Evolutionary conservation across 495 filamentous ascomycete species (phyloP), one percentile per base, ranked within the genome.

Genomic region (Evernia prunastri): DNA sequence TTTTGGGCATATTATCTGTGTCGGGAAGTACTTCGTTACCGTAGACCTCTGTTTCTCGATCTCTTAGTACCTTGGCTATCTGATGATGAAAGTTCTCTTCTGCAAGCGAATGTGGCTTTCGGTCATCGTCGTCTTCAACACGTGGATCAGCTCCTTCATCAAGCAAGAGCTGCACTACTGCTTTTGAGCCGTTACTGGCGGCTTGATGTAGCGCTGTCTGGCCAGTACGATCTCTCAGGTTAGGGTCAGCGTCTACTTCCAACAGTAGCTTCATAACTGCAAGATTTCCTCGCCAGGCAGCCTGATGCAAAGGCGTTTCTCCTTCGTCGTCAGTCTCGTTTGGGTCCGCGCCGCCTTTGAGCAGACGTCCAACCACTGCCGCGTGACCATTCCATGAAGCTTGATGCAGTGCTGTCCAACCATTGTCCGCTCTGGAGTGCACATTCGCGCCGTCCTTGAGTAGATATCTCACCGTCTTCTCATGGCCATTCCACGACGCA

Each of bases 91-190:
- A 63, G 37, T 63, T 63, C 37, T 63, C 60, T 35, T 62, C 60
- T 25, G 60, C 60, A 8, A 62, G 25, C 45, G 60, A 62, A 51
- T 62, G 60, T 31, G 66, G 63, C 51, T 59, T 68, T 20, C 57
- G 54, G n/a, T 63, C 58, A 40, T 66, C 56, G 29, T 62, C 49
- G 39, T 68, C 66, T 62, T 66, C 47, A 58, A 51, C 51, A 20
- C 42, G 65, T 33, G 66, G 63, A 62, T 68, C 63, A 39, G 63
- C 66, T n/a, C 66, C 66, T 33, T 54, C 27, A 25, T 66, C 63
- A 3, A 68, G 51, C 15, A 68, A 58, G n/a, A 66, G n/a, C 33
- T 66, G 33, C 27, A 65, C 57, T 27, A 61, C 45, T 57, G 17
- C 11, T 20, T 5, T 43, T 13, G 40, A 43, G 15, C 40, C 40